Percentiles rank a stretch among this genome's conserved stretches.
Conservation (phyloP, 139 green algal species). For the Astrephomene gubernaculifera region DNA sequence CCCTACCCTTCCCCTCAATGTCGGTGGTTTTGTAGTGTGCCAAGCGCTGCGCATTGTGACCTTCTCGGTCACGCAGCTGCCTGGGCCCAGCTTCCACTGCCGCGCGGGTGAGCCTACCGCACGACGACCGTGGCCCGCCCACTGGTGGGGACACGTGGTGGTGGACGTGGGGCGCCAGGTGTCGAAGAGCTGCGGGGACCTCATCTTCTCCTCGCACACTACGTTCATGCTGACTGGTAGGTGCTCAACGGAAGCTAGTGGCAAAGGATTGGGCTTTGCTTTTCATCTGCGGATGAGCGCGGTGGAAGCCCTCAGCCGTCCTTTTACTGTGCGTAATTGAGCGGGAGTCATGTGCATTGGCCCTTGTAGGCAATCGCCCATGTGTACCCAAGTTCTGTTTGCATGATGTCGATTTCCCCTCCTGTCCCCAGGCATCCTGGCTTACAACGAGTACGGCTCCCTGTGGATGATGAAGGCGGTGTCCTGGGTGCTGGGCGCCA, state of each 20-base stretch:
- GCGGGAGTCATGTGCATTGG: no score
- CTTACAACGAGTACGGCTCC: conserved; percentile 86
- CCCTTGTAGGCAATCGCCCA: no score
- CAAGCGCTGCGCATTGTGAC: conserved; percentile 90
- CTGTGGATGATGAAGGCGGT: conserved; percentile 65
- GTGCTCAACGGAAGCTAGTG: neutral
- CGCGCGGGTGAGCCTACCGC: conserved; percentile 64
- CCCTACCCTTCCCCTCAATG: no score
- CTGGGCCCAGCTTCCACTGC: conserved; percentile 92
- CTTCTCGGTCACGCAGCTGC: conserved; percentile 89
- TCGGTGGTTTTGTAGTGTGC: conserved; percentile 81
- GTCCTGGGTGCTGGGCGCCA: conserved; percentile 52
- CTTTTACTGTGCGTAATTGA: no score
- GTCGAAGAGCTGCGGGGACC: conserved; percentile 88
- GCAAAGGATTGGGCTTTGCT: neutral
- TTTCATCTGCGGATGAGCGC: no score
- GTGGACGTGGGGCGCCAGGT: conserved; percentile 74
- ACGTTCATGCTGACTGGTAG: conserved; percentile 78
- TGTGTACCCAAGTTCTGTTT: no score
- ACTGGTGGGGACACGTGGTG: conserved; percentile 82
- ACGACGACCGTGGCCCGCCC: conserved; percentile 65
- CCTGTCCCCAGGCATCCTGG: conserved; percentile 76
- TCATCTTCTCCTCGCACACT: conserved; percentile 94
- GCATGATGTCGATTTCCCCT: no score
- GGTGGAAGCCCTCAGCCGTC: no score